These are phyloP conservation scores for Pythium phragmiticola DNA, from an alignment of 352 stramenopile genomes.

Conservation along the genomic window DNA sequence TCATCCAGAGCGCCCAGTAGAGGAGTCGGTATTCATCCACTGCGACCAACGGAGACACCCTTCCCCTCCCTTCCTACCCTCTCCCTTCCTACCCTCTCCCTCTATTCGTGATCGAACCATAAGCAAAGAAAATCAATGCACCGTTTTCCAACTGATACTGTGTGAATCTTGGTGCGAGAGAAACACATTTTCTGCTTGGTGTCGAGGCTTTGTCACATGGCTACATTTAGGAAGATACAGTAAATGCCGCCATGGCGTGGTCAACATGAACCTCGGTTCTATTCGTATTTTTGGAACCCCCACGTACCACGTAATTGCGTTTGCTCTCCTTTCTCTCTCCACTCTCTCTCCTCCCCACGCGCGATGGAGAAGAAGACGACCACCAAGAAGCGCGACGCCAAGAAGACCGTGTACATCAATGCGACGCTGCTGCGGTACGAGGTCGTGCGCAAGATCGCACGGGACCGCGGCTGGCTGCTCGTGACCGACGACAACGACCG, in stretches of 20 bases:
- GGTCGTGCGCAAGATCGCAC: slow-evolving; percentile 76
- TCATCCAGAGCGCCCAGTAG: slow-evolving; percentile 72
- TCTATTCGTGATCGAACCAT: slow-evolving; percentile 10
- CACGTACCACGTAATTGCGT: not conserved
- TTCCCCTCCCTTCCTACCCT: too few relatives aligned
- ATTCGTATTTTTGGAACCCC: not conserved
- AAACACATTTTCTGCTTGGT: slow-evolving; percentile 11
- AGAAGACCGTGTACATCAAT: slow-evolving; percentile 67
- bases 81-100: not conserved
- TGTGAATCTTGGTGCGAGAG: not conserved
- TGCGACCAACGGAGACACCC: not conserved
- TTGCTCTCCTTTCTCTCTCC: not conserved
- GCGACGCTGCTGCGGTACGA: slow-evolving; percentile 78
- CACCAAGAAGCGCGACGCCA: slow-evolving; percentile 24
- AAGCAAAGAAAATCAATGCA: not conserved
- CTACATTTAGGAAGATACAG: slow-evolving; percentile 1
- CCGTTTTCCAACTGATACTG: not conserved
- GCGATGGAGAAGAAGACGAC: slow-evolving; percentile 31
- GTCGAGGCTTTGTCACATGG: slow-evolving; percentile 12
- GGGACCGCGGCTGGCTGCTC: slow-evolving; percentile 72
- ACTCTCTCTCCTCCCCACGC: not conserved
- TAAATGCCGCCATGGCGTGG: not conserved
- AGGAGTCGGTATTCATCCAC: not conserved
- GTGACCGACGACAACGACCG: slow-evolving; percentile 78
- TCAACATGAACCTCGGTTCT: not conserved